These are phyloP conservation scores for Puccinia polysora DNA, from an alignment of 1,284 basidiomycete genomes.

Conservation along the genomic window DNA sequence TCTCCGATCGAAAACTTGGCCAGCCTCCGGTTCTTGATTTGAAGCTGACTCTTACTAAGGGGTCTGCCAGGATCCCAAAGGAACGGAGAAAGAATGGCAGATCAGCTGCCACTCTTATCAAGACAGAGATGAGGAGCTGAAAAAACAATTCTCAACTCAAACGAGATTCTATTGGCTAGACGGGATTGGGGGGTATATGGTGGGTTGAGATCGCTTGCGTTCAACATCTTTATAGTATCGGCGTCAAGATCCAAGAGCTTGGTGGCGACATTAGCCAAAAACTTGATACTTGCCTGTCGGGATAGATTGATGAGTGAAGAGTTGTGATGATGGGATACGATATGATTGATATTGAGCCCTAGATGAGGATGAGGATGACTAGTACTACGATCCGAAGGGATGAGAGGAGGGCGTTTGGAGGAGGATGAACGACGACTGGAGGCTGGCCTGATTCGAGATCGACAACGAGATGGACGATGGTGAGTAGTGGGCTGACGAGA, in stretches of 20 bases:
- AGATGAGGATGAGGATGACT: neutral
- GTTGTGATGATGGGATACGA: neutral
- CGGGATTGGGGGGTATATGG: neutral
- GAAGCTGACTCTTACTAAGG: neutral
- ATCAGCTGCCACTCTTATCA: neutral
- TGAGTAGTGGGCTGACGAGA: no score
- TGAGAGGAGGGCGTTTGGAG: neutral
- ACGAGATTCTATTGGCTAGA: neutral
- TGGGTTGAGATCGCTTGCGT: neutral
- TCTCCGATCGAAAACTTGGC: conserved; percentile 7
- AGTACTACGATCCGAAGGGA: neutral
- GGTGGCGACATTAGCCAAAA: conserved; percentile 16
- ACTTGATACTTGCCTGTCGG: neutral
- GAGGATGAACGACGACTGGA: neutral
- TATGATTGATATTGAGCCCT: neutral
- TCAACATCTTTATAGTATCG: conserved; percentile 6
- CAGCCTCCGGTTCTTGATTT: neutral
- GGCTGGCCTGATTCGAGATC: neutral
- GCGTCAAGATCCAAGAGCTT: conserved; percentile 8
- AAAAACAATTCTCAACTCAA: neutral
- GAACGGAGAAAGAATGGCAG: neutral
- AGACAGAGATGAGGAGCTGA: neutral
- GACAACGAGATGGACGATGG: no score
- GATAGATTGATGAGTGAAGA: neutral
- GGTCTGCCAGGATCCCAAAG: neutral